Percentiles rank a stretch among this genome's conserved stretches.
phyloP scores from a whole-genome alignment of 2,329 filamentous ascomycete genomes.

The Trichoderma oligosporum region DNA sequence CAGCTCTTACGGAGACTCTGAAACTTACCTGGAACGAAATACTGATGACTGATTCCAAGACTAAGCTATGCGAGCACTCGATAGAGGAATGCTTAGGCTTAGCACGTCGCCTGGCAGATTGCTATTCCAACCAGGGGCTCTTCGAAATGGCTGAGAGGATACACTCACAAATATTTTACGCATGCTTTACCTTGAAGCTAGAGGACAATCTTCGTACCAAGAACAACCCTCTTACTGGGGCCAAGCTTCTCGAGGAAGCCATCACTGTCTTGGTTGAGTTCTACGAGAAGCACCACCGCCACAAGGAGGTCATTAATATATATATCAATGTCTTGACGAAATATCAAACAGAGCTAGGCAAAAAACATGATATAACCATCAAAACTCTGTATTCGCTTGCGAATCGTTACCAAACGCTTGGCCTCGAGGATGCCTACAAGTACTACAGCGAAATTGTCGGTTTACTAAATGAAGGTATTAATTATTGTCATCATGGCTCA shows the following conservation, averaged over 20 bases:
- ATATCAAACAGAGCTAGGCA: constrained; percentile 28
- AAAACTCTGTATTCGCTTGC: background rate
- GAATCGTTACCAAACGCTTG: background rate
- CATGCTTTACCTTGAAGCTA: background rate
- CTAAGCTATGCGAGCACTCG: background rate
- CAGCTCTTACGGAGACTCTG: constrained; percentile 34
- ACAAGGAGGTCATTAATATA: constrained; percentile 37
- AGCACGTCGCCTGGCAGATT: background rate
- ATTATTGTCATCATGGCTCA: background rate
- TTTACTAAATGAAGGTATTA: background rate
- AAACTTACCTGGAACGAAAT: constrained; percentile 37
- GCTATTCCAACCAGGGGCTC: background rate
- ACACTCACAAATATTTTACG: background rate
- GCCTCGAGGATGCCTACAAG: background rate
- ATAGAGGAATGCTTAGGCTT: background rate
- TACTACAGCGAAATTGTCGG: background rate
- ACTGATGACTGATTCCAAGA: background rate
- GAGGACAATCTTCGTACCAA: background rate
- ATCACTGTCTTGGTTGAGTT: constrained; percentile 32
- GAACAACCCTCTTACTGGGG: background rate
- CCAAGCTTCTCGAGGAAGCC: constrained; percentile 27
- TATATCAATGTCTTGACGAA: constrained; percentile 34
- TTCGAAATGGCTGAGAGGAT: background rate
- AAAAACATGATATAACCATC: background rate
- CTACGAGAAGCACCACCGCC: constrained; percentile 35